Conservation (phyloP, 1,284 basidiomycete species). For the Bothia castanella region DNA sequence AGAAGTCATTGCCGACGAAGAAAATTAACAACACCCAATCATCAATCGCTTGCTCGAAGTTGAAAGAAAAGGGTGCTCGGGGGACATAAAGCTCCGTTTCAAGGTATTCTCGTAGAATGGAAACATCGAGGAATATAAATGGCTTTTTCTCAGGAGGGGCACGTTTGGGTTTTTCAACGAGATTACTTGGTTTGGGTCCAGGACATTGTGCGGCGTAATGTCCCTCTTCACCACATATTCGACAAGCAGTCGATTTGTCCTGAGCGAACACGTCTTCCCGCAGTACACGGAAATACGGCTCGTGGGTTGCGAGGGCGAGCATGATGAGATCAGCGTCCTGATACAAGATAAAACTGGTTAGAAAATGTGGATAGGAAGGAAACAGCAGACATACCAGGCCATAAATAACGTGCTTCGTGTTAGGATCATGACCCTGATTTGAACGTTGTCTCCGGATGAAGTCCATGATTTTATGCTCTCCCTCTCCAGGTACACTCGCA, state of each 20-base stretch:
- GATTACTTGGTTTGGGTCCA: slow-evolving; percentile 62
- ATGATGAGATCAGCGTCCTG: slow-evolving; percentile 99
- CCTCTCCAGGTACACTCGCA: slow-evolving; percentile 95
- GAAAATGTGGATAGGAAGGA: slow-evolving; percentile 3
- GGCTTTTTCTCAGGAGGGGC: slow-evolving; percentile 84
- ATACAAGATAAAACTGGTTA: slow-evolving; percentile 7
- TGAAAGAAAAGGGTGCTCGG: slow-evolving; percentile 80
- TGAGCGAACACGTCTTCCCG: slow-evolving; percentile 97
- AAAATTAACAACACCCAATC: slow-evolving; percentile 99
- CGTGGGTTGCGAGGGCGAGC: slow-evolving; percentile 96
- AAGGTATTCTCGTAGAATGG: slow-evolving; percentile 94
- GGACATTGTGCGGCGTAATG: slow-evolving; percentile 95
- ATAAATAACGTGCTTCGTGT: slow-evolving; percentile 96
- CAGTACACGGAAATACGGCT: slow-evolving; percentile 95
- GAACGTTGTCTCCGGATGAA: slow-evolving; percentile 89
- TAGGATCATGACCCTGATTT: slow-evolving; percentile 88
- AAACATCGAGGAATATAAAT: slow-evolving; percentile 99
- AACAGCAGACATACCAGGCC: slow-evolving; percentile 66
- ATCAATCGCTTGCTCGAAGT: slow-evolving; percentile 95
- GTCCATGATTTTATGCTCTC: slow-evolving; percentile 99
- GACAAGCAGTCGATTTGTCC: slow-evolving; percentile 77
- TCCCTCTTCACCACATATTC: slow-evolving; percentile 90
- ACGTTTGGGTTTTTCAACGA: slow-evolving; percentile 59
- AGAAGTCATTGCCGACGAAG: slow-evolving; percentile 99
- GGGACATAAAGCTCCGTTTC: slow-evolving; percentile 90